phyloP scores from a whole-genome alignment of 1,284 basidiomycete genomes.

The Malassezia yamatoensis region DNA sequence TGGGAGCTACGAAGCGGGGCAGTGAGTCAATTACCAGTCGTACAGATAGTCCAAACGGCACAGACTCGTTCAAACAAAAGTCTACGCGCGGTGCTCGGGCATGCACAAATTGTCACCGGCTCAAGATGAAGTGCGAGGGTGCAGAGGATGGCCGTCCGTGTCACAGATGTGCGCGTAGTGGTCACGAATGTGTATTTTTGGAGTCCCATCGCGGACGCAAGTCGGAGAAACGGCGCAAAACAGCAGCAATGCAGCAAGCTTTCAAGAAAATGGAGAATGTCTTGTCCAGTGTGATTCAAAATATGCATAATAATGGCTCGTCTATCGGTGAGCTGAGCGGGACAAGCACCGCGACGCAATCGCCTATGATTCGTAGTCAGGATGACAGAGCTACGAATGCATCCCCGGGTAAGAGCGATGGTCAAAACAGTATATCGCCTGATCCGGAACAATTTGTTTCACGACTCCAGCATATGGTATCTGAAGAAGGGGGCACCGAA shows the following conservation, averaged over 20 bases:
- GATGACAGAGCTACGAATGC: background rate
- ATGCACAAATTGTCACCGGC: slow-evolving; percentile 82
- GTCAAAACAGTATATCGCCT: background rate
- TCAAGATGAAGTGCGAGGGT: slow-evolving; percentile 97
- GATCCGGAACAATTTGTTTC: background rate
- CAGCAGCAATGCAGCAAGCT: slow-evolving; percentile 39
- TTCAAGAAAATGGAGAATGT: slow-evolving; percentile 46
- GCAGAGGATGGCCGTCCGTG: slow-evolving; percentile 84
- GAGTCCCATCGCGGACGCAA: slow-evolving; percentile 46
- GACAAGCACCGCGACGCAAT: background rate
- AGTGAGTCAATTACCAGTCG: background rate
- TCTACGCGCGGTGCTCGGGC: slow-evolving; percentile 56
- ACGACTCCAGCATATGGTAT: slow-evolving; percentile 4
- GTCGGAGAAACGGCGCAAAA: slow-evolving; percentile 39
- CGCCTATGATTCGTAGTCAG: background rate
- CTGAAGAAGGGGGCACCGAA: background rate
- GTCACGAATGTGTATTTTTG: slow-evolving; percentile 44
- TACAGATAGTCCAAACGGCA: background rate
- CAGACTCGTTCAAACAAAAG: slow-evolving; percentile 28
- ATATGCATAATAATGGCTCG: slow-evolving; percentile 16
- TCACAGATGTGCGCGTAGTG: slow-evolving; percentile 53
- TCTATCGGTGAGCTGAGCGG: background rate
- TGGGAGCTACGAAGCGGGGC: background rate
- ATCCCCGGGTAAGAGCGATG: background rate
- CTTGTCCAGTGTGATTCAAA: slow-evolving; percentile 35